These are phyloP conservation scores for Scopulariopsis brevicaulis DNA, from an alignment of 2,329 filamentous ascomycete genomes.

Conservation along the genomic window DNA sequence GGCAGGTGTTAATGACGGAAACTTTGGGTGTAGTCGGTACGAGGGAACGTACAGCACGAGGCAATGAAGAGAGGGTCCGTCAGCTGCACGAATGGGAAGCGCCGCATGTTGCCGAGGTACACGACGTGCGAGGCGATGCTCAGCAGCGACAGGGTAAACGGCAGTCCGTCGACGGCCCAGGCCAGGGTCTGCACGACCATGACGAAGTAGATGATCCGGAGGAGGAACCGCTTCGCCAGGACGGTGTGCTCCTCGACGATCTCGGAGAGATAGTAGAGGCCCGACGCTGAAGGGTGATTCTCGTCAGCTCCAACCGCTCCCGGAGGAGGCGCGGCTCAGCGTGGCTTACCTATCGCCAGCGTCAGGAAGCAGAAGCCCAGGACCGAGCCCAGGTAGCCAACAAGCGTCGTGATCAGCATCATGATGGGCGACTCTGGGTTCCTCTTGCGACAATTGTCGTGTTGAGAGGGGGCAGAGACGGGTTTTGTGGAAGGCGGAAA, in stretches of 20 bases:
- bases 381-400: conserved; percentile 80
- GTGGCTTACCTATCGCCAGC: conserved; percentile 66
- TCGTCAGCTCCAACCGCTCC: neutral
- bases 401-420: conserved; percentile 93
- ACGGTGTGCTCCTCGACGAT: conserved; percentile 97
- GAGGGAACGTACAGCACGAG: conserved; percentile 60
- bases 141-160: conserved; percentile 60
- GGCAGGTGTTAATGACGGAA: neutral
- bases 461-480: neutral
- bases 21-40: neutral
- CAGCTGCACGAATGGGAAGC: conserved; percentile 69
- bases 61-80: conserved; percentile 76
- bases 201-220: conserved; percentile 72
- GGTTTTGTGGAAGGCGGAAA: neutral
- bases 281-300: conserved; percentile 54
- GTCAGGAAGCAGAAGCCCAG: conserved; percentile 92
- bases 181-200: conserved; percentile 66
- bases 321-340: neutral
- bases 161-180: conserved; percentile 75
- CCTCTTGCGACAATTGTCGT: neutral
- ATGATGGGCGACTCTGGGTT: conserved; percentile 16
- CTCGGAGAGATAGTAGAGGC: conserved; percentile 95
- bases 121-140: conserved; percentile 72
- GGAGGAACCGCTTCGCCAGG: conserved; percentile 76
- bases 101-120: conserved; percentile 76